These are phyloP conservation scores for Beta lomatogona DNA, from an alignment of 179 eudicot genomes.

Conservation along the genomic window DNA sequence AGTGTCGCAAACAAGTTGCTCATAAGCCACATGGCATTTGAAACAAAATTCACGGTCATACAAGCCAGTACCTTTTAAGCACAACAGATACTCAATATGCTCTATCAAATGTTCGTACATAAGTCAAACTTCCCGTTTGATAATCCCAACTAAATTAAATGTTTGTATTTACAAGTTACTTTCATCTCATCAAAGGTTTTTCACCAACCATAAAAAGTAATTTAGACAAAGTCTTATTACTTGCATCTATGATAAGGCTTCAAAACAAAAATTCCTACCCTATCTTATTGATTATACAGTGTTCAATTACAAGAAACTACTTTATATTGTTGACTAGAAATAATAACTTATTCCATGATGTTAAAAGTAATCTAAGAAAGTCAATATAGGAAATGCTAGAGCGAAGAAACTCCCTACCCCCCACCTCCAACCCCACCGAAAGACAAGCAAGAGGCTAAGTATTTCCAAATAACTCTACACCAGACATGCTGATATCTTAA, in stretches of 20 bases:
- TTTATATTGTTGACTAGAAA: too few species aligned
- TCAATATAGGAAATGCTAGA: too few species aligned
- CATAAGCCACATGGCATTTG: background rate
- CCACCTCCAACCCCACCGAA: background rate
- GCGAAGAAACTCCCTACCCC: background rate
- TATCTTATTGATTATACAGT: background rate
- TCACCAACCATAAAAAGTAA: background rate
- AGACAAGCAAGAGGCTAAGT: background rate
- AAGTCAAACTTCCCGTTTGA: background rate
- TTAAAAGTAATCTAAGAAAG: too few species aligned
- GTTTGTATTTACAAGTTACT: background rate
- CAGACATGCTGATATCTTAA: background rate
- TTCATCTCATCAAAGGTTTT: background rate
- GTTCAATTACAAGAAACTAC: too few species aligned
- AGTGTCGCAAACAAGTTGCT: background rate
- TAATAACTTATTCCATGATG: too few species aligned
- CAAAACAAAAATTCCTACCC: background rate
- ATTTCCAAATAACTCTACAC: background rate
- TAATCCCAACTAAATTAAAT: background rate
- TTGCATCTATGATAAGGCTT: background rate
- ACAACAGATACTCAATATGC: background rate
- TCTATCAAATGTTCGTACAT: background rate
- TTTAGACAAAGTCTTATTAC: background rate
- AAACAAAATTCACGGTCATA: background rate
- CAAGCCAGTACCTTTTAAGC: background rate